Evolutionary conservation across 1,284 basidiomycete genomes (phyloP).

Genomic region (Porphyrellus sp.): DNA sequence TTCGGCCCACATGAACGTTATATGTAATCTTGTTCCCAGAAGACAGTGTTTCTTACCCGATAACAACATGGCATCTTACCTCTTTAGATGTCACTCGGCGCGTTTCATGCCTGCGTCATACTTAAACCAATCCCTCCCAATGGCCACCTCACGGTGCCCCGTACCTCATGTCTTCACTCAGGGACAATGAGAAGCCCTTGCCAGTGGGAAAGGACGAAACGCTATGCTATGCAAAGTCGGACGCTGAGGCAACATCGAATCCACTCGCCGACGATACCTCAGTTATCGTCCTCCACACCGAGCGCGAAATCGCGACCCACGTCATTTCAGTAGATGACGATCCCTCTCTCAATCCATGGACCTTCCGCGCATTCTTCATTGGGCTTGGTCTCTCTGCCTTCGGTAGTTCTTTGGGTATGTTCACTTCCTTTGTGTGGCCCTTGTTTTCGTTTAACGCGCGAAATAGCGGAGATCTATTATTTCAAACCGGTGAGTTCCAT

Average conservation of each 20-base stretch:
- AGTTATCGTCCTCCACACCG: slow-evolving; percentile 39
- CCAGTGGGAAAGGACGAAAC: neutral
- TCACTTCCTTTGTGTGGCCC: neutral
- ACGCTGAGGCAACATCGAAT: slow-evolving; percentile 29
- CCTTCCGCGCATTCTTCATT: slow-evolving; percentile 55
- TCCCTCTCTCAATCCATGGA: slow-evolving; percentile 53
- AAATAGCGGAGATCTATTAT: slow-evolving; percentile 53
- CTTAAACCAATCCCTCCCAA: neutral
- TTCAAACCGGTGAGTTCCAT: slow-evolving; percentile 47
- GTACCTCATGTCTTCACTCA: neutral
- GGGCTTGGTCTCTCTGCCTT: slow-evolving; percentile 60
- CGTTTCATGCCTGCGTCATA: neutral
- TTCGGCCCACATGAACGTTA: too few relatives aligned
- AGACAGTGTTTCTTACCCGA: too few relatives aligned
- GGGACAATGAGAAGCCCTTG: neutral
- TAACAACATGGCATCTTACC: too few relatives aligned
- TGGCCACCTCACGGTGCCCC: neutral
- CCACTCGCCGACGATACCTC: slow-evolving; percentile 16
- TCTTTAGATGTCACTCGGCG: too few relatives aligned
- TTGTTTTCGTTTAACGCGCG: neutral
- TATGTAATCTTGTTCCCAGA: too few relatives aligned
- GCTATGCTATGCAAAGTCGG: neutral
- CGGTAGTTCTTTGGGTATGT: slow-evolving; percentile 47
- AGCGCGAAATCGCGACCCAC: slow-evolving; percentile 49
- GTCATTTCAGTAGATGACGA: slow-evolving; percentile 56